Evolutionary conservation across 257 asterid genomes (phyloP).

Genomic region (Hygrophila difformis): DNA sequence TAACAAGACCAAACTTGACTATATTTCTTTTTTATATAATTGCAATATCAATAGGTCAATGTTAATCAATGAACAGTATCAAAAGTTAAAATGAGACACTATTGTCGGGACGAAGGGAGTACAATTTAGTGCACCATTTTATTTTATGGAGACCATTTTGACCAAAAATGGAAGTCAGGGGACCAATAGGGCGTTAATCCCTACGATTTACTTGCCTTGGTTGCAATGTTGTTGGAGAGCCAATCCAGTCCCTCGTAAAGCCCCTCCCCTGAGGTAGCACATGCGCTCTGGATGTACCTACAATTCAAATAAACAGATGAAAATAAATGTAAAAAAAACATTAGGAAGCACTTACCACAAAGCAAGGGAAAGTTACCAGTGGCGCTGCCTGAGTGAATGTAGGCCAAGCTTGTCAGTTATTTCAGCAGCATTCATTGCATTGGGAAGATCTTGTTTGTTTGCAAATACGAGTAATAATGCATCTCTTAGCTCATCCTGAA

Average conservation of each 20-base stretch:
- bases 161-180: not conserved
- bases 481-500: constrained; percentile 87
- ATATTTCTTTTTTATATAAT: no score
- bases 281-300: constrained; percentile 63
- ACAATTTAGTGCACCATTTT: no score
- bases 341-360: not conserved
- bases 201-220: constrained; percentile 50
- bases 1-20: no score
- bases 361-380: constrained; percentile 47
- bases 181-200: no score
- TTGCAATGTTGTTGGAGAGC: constrained; percentile 64
- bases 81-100: no score
- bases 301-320: constrained; percentile 4
- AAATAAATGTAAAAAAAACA: not conserved
- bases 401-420: constrained; percentile 95
- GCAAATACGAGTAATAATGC: constrained; percentile 91
- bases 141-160: not conserved
- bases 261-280: constrained; percentile 60
- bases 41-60: no score
- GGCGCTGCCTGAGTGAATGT: constrained; percentile 95
- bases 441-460: constrained; percentile 96
- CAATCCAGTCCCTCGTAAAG: constrained; percentile 55
- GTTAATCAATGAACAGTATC: no score
- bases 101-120: no score
- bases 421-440: constrained; percentile 97